Evolutionary conservation across 352 stramenopile genomes (phyloP), one percentile per base, ranked within the genome.

Genomic region (Phytophthora pinifolia): DNA sequence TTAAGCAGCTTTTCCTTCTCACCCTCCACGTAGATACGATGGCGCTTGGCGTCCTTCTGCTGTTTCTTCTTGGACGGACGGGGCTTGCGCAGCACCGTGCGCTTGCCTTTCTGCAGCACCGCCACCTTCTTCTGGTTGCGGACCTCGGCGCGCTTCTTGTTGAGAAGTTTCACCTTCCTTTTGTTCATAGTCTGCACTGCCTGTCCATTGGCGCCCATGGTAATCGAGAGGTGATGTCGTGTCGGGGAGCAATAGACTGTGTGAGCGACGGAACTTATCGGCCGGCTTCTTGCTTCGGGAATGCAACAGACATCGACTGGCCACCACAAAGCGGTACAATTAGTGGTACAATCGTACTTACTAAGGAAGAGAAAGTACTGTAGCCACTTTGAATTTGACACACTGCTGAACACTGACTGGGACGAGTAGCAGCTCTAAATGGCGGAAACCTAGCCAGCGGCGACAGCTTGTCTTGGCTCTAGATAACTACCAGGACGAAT

Each of bases 121-220:
- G 71, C 60, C 25, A 94, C 85, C 61, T 93, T 92, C 65, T 92
- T 92, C 56, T 86, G 76, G 69, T 94, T 94, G 52, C 67, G 70
- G 17, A 79, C 46, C 58, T 89, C 67, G 6, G 71, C 67, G 47
- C 85, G 82, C 71, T 94, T 94, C 74, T 92, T 94, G 65, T 74
- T 84, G 35, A 83, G 74, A 31, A 94, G 69, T 62, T 94, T 94
- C 31, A 92, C 66, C 73, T 94, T 94, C 74, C 81, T 92, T 67
- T 88, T 88, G 79, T 94, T 94, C 65, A 83, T 85, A 5, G 69
- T 74, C 58, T 85, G 81, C 50, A 84, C 76, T 67, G 84, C 80
- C 51, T 88, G 74, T 6, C 72, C 69, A 60, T 83, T 86, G 42
- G 62, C 64, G 25, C 65, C 76, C 65, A 83, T 83, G 34, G 51